Conservation (phyloP, 371 early-diverging fungal species). For the Chytridiales sp. region DNA sequence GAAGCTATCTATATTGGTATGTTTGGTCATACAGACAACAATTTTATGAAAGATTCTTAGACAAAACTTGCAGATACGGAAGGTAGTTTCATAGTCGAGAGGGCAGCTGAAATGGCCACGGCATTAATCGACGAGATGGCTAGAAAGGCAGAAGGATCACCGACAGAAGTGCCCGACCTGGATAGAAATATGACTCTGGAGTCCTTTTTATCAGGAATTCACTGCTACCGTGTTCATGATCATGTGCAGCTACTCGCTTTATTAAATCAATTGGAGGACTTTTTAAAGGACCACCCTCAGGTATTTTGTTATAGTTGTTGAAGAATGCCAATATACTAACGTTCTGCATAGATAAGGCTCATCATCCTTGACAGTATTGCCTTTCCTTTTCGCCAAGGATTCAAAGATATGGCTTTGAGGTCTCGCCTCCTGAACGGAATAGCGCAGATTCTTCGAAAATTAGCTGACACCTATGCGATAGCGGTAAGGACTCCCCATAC, state of each 20-base stretch:
- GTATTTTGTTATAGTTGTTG: slow-evolving; percentile 36
- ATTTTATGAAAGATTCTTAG: background rate
- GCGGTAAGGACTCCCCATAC: slow-evolving; percentile 37
- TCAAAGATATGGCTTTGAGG: slow-evolving; percentile 46
- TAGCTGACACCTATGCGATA: slow-evolving; percentile 44
- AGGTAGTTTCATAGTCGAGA: slow-evolving; percentile 53
- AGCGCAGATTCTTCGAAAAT: slow-evolving; percentile 46
- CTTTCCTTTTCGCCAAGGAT: slow-evolving; percentile 60
- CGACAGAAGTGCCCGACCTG: too few relatives aligned
- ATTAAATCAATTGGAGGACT: slow-evolving; percentile 51
- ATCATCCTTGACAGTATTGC: slow-evolving; percentile 66
- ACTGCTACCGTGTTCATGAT: slow-evolving; percentile 53
- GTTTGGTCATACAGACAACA: too few relatives aligned
- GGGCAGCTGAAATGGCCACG: slow-evolving; percentile 46
- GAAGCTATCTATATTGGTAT: slow-evolving; percentile 69
- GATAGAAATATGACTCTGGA: slow-evolving; percentile 30
- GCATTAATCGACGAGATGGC: slow-evolving; percentile 22
- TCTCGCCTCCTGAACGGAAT: slow-evolving; percentile 48
- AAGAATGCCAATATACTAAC: too few relatives aligned
- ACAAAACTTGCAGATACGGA: slow-evolving; percentile 55
- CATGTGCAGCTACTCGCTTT: slow-evolving; percentile 56
- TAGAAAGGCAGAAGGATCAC: slow-evolving; percentile 31
- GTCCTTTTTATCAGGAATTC: slow-evolving; percentile 46
- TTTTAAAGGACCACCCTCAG: slow-evolving; percentile 42
- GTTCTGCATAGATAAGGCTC: slow-evolving; percentile 59